Base-by-base conservation (phyloP, 2,329 filamentous ascomycete genomes). In the Myrmaecium sp. region DNA sequence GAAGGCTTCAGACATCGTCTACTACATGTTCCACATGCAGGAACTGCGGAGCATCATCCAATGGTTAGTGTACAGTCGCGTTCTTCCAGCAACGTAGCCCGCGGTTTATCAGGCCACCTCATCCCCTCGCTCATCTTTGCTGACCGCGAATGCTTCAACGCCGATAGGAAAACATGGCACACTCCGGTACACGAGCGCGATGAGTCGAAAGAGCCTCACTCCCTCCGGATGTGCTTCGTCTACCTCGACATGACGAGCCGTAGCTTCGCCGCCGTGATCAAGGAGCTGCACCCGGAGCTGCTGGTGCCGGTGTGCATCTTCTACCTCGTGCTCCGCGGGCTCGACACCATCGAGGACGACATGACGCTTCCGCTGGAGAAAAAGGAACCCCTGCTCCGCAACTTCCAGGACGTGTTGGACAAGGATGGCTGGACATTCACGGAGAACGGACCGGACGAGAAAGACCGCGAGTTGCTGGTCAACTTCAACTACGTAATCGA, bases 331-430 rank as follows among this genome's bases (percentile, higher is more conserved):
- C 66, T 98, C 29, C 80, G 89, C 33, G 89, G 81, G 24, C 68
- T 98, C 26, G 89, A 98, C 54, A 98, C 89, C n/a, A 80, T 98
- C 33, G 89, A 98, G 57, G 89, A 98, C 62, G 89, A 98, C 54
- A 95, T 94, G 73, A 92, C 83, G 4, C 75, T 98, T 33, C 62
- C 76, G 3, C 58, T 86, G 20, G 65, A 69, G 36, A 74, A 67
- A 45, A 98, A 98, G 59, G 78, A 91, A 46, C 82, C 83, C 2
- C 55, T 94, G 30, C 62, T 98, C 33, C 72, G 86, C 34, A 64
- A 76, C 24, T 98, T 98, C 53, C 62, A 91, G 47, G 58, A 76
- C 29, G 65, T 75, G 37, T 64, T 95, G 44, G 74, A 82, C 38
- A 55, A 75, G 36, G 80, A 92, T 37, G 84, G 82, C 28, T 98